Evolutionary conservation across 768 basidiomycete genomes (phyloP).

Genomic region (Gloeophyllum trabeum): DNA sequence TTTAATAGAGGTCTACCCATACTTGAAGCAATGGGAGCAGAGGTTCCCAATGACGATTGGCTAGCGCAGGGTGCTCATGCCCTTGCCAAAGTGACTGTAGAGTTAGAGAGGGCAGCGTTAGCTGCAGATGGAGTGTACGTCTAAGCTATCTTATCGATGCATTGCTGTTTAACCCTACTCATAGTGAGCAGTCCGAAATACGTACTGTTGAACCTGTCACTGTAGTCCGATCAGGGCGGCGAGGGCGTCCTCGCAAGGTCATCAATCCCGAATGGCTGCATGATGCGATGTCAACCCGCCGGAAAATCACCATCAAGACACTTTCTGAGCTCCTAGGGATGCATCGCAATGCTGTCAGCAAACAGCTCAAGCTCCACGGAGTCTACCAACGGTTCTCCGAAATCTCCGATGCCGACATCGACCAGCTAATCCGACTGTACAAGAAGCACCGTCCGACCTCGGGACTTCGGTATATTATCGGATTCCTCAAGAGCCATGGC

Average conservation of each 20-base stretch:
- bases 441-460: constrained; percentile 12
- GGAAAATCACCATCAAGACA: neutral
- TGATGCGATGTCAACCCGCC: neutral
- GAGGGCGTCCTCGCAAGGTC: neutral
- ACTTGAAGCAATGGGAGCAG: too few species aligned
- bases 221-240: neutral
- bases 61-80: too few species aligned
- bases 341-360: constrained; percentile 2
- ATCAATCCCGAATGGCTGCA: neutral
- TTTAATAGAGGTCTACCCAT: too few species aligned
- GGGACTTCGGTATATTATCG: constrained; percentile 17
- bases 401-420: constrained; percentile 3
- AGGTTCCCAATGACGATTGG: too few species aligned
- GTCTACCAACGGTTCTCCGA: neutral
- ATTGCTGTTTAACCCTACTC: too few species aligned
- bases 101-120: neutral
- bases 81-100: neutral
- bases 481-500: constrained; percentile 15
- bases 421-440: constrained; percentile 6
- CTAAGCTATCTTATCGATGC: too few species aligned
- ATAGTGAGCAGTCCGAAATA: too few species aligned
- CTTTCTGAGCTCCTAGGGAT: constrained; percentile 1
- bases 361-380: constrained; percentile 1
- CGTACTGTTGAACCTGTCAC: too few species aligned
- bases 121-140: neutral